Evolutionary conservation across 2,329 filamentous ascomycete species (phyloP), one percentile per base, ranked within the genome.

Genomic region (Colletotrichum abscissum): DNA sequence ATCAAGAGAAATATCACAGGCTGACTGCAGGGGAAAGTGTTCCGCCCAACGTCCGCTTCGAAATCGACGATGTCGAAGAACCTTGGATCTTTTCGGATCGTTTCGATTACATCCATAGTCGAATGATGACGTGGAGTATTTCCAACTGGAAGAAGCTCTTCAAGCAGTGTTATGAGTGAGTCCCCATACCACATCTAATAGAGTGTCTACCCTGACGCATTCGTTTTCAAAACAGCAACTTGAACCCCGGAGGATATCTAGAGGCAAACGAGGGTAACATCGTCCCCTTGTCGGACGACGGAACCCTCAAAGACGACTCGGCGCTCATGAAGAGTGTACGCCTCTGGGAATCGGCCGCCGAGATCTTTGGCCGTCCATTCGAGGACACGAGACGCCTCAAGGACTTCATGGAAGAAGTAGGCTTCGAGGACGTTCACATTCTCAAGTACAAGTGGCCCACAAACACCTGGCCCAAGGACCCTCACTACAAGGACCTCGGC

Each of bases 11-110:
- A 5, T 12, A 8, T 38, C 35, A 38, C 7, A 38, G 11, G 35
- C 38, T 42, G 14, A 42, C 38, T 42, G 5, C 14, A 7, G 14
- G 5, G 5, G 2, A 19, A 16, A 70, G 67, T 19, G 82, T 83
- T 1, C 85, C 86, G 0, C 82, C 83, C 0, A 88, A 88, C 64
- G 80, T 86, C 35, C 77, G 75, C 7, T 88, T 88, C 74, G 81
- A 84, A 55, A 76, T 84, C 66, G 82, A 84, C 66, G 82, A 84
- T 69, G 67, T 78, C 1, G 80, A 82, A 19, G 76, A 79, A 56
- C 54, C 75, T 52, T 84, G 82, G 82, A 77, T 77, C 2, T 83
- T 74, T 14, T 73, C 74, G 6, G 55, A 63, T 1, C 75, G 76
- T 1, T 72, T 72, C 16, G 64, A 72, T 2, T 72, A 68, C 9